Conservation (phyloP, 2,329 filamentous ascomycete species). For the Colletotrichum somersetense region DNA sequence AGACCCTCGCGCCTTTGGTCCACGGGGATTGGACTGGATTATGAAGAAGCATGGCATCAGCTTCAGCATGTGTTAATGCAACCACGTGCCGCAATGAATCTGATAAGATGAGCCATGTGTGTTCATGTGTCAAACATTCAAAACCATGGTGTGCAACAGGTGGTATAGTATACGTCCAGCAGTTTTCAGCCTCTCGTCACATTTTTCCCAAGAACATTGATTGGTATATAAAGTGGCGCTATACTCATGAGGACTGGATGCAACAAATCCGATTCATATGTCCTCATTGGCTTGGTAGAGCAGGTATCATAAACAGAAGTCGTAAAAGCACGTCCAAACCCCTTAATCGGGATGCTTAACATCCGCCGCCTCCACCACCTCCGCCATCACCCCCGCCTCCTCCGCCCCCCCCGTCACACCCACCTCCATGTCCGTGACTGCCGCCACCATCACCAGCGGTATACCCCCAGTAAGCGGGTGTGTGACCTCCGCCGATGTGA, state of each 20-base stretch:
- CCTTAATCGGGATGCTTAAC: background rate
- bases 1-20: conserved; percentile 12
- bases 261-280: too few relatives aligned
- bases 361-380: background rate
- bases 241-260: background rate
- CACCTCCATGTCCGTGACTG: background rate
- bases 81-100: background rate
- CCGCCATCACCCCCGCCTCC: conserved; percentile 4
- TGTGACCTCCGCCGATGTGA: background rate
- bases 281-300: background rate
- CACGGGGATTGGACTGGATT: background rate
- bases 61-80: conserved; percentile 13
- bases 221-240: background rate
- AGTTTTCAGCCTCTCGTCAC: too few relatives aligned
- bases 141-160: background rate
- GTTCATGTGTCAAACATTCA: too few relatives aligned
- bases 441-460: background rate
- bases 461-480: background rate
- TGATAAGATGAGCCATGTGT: background rate
- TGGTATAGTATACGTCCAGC: background rate
- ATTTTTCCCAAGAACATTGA: background rate
- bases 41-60: conserved; percentile 22
- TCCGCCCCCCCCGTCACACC: background rate
- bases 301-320: background rate
- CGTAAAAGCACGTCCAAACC: background rate